These are phyloP conservation scores for Linnemannia zychae DNA, from an alignment of 192 early-diverging fungal species.

Conservation along the genomic window DNA sequence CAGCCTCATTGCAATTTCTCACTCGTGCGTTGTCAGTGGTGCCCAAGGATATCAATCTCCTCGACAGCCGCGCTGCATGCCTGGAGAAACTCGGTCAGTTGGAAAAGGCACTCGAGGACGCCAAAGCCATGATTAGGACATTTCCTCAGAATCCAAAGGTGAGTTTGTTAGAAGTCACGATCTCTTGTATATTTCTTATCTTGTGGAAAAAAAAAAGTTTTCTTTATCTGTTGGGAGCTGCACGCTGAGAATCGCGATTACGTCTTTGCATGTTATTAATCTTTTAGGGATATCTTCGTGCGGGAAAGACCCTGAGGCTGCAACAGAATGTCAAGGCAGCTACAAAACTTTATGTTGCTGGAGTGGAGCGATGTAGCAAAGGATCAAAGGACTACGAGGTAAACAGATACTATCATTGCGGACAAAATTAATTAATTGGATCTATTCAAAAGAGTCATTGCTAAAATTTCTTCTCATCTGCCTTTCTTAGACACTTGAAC, in stretches of 20 bases:
- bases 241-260: neutral
- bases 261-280: neutral
- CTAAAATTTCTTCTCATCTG: neutral
- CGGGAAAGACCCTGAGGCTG: slow-evolving; percentile 32
- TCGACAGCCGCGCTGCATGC: slow-evolving; percentile 48
- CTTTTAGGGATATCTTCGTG: slow-evolving; percentile 41
- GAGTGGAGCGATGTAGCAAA: slow-evolving; percentile 38
- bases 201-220: neutral
- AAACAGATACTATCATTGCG: neutral
- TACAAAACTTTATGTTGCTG: slow-evolving; percentile 36
- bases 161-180: neutral
- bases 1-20: slow-evolving; percentile 14
- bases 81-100: slow-evolving; percentile 30
- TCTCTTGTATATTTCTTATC: neutral
- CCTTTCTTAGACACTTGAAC: slow-evolving; percentile 22
- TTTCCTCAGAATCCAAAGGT: slow-evolving; percentile 49
- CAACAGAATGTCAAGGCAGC: slow-evolving; percentile 41
- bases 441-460: neutral
- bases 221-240: neutral
- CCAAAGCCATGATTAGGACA: slow-evolving; percentile 36
- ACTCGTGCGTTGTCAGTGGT: slow-evolving; percentile 31
- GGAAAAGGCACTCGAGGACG: slow-evolving; percentile 30
- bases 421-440: neutral
- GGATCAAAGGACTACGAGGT: slow-evolving; percentile 40
- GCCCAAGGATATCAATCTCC: slow-evolving; percentile 46